phyloP scores from a whole-genome alignment of 148 eudicot species.

The Chenopodium quinoa region DNA sequence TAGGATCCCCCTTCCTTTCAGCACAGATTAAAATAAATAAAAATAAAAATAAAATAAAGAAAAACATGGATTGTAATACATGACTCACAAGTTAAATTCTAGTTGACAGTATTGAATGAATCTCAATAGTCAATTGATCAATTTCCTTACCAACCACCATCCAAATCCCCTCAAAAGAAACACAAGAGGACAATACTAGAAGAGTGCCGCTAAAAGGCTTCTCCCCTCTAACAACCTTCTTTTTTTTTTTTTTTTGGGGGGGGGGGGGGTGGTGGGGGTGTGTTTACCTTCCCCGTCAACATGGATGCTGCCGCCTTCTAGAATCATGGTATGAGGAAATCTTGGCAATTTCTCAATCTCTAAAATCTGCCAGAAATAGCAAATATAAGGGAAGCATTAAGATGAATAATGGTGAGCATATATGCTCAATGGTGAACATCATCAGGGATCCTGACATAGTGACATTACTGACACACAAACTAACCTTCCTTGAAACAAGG shows the following conservation, averaged over 20 bases:
- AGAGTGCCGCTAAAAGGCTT: neutral
- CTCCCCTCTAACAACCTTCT: neutral
- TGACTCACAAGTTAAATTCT: neutral
- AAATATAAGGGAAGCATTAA: constrained; percentile 7
- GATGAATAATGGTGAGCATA: neutral
- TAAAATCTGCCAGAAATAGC: constrained; percentile 48
- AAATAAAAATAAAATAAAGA: neutral
- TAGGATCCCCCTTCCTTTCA: neutral
- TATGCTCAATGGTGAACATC: neutral
- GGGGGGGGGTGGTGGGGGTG: no score
- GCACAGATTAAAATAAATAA: no score
- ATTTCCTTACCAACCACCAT: neutral
- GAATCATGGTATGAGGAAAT: constrained; percentile 80
- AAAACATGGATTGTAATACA: neutral
- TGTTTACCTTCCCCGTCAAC: constrained; percentile 94
- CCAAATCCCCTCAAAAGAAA: neutral
- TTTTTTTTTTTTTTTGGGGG: no score
- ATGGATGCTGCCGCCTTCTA: constrained; percentile 99
- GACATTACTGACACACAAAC: constrained; percentile 12
- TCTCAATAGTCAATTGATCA: neutral
- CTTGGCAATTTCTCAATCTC: constrained; percentile 71
- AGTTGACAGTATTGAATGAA: neutral
- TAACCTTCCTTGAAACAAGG: constrained; percentile 84
- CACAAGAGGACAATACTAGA: neutral
- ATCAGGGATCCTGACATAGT: neutral